These are phyloP conservation scores for Xanthoconium separans DNA, from an alignment of 1,284 basidiomycete genomes.

Conservation along the genomic window DNA sequence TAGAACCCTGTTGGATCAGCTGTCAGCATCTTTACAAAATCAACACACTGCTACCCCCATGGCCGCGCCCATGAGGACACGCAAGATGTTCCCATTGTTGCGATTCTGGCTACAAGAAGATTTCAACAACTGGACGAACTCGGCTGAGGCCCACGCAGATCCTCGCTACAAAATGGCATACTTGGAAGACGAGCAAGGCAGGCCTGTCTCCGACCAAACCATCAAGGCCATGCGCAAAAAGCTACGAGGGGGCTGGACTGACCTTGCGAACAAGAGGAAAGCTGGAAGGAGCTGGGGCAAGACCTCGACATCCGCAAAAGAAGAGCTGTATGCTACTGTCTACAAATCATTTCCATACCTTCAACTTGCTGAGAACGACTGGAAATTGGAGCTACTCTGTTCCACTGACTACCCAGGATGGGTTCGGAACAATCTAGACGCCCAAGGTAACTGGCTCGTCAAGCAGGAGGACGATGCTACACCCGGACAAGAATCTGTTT, in stretches of 20 bases:
- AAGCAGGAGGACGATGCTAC: neutral
- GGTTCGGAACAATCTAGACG: conserved; percentile 3
- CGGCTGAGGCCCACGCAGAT: neutral
- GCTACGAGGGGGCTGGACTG: neutral
- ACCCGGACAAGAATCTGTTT: too few species aligned
- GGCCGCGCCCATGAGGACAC: neutral
- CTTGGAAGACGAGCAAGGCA: conserved; percentile 5
- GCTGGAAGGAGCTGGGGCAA: conserved; percentile 8
- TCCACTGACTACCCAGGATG: conserved; percentile 4
- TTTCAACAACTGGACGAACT: conserved; percentile 2
- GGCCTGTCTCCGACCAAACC: neutral
- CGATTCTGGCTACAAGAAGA: neutral
- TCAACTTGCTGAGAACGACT: neutral
- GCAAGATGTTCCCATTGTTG: neutral
- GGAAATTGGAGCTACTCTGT: conserved; percentile 6
- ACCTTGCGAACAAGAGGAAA: neutral
- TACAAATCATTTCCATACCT: conserved; percentile 4
- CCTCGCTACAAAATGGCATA: neutral
- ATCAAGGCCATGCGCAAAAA: conserved; percentile 6
- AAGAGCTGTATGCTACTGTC: neutral
- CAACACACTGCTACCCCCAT: neutral
- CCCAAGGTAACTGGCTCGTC: neutral
- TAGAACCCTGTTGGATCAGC: neutral
- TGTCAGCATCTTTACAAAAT: neutral
- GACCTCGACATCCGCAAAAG: neutral